Base-by-base conservation (phyloP, 2,329 filamentous ascomycete genomes). In the Zalaria sp. region DNA sequence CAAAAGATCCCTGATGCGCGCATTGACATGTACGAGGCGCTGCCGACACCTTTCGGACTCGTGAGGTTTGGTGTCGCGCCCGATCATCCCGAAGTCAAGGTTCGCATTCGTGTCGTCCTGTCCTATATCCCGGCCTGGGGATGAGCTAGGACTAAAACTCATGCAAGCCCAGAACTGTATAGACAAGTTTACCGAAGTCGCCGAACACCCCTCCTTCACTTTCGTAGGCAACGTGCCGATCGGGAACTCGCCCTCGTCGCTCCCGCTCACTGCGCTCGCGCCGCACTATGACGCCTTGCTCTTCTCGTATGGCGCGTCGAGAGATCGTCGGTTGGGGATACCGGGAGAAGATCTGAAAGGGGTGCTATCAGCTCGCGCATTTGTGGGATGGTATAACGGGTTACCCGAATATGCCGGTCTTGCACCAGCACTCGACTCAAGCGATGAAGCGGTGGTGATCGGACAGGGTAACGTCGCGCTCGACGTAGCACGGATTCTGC, bases 381-480 rank as follows among this genome's bases (percentile, higher is more conserved):
- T 96, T 58, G 91, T 98, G 1, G 91, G 88, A 11, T 98, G 91
- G 91, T 98, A 98, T 62, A 98, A 98, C 60, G 91, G 91, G 3
- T 71, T 94, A 3, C 91, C 91, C 0, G 83, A 93, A 51, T 83
- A 83, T 56, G 73, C 81, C 18, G 61, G 73, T 51, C 65, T 94
- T 5, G 66, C 73, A n/a, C 83, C 87, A 0, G 75, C 86, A 54
- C 70, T 96, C 26, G 73, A 77, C 1, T 67, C 70, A 6, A 83
- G 82, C 0, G 85, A 94, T 39, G 80, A 88, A 46, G 91, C 85
- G 1, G 77, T 95, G 28, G 72, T 98, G 38, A 79, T 98, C 48
- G 91, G 91, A 2, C 89, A 98, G 56, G 91, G 91, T 10, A 98
- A 98, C 61, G 91, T 98, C 5, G 91, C 91, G 0, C 67, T 98